phyloP scores from a whole-genome alignment of 1,284 basidiomycete genomes.

The Chalciporus sp. region DNA sequence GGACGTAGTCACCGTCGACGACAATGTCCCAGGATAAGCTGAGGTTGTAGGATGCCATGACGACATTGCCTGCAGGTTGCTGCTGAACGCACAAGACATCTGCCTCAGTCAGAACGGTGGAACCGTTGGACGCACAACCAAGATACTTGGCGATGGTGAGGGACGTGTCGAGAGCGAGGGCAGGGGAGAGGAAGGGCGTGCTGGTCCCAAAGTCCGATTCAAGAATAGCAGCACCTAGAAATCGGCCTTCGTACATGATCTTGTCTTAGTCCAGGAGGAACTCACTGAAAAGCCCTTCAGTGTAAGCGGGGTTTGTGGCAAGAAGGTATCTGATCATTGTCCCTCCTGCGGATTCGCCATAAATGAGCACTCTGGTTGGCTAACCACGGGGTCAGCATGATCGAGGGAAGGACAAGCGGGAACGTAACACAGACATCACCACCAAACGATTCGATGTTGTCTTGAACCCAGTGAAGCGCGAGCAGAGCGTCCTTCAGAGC shows the following conservation, averaged over 20 bases:
- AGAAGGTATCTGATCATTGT: conserved; percentile 18
- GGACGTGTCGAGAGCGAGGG: conserved; percentile 3
- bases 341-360: conserved; percentile 21
- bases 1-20: conserved; percentile 8
- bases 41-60: conserved; percentile 5
- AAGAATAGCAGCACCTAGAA: conserved; percentile 15
- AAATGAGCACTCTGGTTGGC: conserved; percentile 17
- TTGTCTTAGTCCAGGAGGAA: background rate
- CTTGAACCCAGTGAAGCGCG: conserved; percentile 34
- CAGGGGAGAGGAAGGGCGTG: conserved; percentile 13
- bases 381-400: background rate
- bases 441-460: conserved; percentile 31
- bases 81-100: conserved; percentile 4
- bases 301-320: conserved; percentile 18
- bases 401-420: background rate
- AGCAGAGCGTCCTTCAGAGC: conserved; percentile 25
- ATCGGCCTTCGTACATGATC: background rate
- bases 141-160: conserved; percentile 4
- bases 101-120: conserved; percentile 1
- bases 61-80: conserved; percentile 1
- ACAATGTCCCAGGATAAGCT: conserved; percentile 3
- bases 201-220: conserved; percentile 14
- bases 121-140: conserved; percentile 7
- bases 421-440: conserved; percentile 14
- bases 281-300: conserved; percentile 16